Evolutionary conservation across 257 asterid species (phyloP), one percentile per base, ranked within the genome.

Genomic region (Avicennia marina): DNA sequence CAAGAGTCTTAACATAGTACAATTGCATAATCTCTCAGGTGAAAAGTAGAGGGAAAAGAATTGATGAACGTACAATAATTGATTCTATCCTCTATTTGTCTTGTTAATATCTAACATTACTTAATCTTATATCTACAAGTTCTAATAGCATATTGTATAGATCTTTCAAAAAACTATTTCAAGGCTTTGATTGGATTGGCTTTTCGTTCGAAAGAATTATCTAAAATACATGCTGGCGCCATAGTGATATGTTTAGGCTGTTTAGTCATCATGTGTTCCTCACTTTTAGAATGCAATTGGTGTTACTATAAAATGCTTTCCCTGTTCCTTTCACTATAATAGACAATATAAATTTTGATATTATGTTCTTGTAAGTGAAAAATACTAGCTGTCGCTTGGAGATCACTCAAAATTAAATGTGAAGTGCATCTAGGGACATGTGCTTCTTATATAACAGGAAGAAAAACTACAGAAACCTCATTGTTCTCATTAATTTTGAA

Each of bases 51-150:
- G 22, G 1, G 36, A 39, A 20, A 17, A 13, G 20, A 36, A 46
- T 25, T 38, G 26, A 20, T 36, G 34, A 9, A 15, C 21, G 7
- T 33, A n/a, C n/a, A n/a, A n/a, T 49, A 18, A 38, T 51, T 51
- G 36, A 19, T 51, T 56, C 50, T 52, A 29, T 34, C 44, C 21
- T 57, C 5, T 57, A 22, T 65, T 13, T 48, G 11, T 29, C 4
- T 8, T 3, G 51, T 32, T 12, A 20, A 20, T 22, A 19, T 50
- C 19, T 18, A 2, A 22, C 0, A n/a, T 29, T 2, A 29, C 16
- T 18, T 21, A 11, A 18, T 36, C 13, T 47, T 18, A 13, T 6
- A 43, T 56, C 53, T 51, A 33, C 21, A 10, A 18, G 39, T 19
- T 36, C 19, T 22, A 15, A 7, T 41, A 48, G 53, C 19, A 26